Percentiles rank a stretch among this genome's conserved stretches.
Conservation (phyloP, 2,329 filamentous ascomycete genomes). For the Decorospora gaudefroyi region DNA sequence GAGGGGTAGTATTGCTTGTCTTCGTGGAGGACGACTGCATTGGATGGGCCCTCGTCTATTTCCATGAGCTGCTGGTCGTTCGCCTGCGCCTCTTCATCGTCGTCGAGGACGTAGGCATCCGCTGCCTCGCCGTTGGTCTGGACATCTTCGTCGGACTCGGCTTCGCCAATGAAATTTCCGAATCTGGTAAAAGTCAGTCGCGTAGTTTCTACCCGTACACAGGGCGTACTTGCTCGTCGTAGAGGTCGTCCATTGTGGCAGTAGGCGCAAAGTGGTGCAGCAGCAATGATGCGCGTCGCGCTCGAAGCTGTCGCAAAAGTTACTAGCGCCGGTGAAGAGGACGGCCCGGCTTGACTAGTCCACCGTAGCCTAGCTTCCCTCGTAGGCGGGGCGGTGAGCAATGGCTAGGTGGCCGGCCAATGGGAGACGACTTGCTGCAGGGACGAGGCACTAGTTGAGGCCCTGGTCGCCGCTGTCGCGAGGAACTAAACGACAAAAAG, state of each 20-base stretch:
- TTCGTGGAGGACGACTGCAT: conserved; percentile 96
- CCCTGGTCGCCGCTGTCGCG: conserved; percentile 17
- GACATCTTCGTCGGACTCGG: conserved; percentile 85
- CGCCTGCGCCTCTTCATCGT: conserved; percentile 51
- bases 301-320: conserved; percentile 38
- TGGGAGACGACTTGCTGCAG: conserved; percentile 21
- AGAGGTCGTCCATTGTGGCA: conserved; percentile 84
- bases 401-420: conserved; percentile 19
- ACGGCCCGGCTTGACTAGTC: too few relatives aligned
- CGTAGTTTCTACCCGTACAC: not conserved
- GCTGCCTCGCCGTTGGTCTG: conserved; percentile 74
- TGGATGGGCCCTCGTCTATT: conserved; percentile 87
- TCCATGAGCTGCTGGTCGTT: conserved; percentile 90
- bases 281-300: conserved; percentile 27
- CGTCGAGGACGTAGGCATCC: conserved; percentile 77
- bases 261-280: conserved; percentile 17
- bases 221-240: conserved; percentile 73
- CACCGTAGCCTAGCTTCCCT: conserved; percentile 18
- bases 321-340: conserved; percentile 26
- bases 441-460: conserved; percentile 23
- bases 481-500: conserved; percentile 28
- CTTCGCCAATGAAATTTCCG: conserved; percentile 97
- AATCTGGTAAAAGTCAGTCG: conserved; percentile 64
- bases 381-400: conserved; percentile 30
- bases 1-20: conserved; percentile 99